Percentiles rank a stretch among this genome's conserved stretches.
Conservation (phyloP, 1,284 basidiomycete species). For the Microbotryomycetes sp. region DNA sequence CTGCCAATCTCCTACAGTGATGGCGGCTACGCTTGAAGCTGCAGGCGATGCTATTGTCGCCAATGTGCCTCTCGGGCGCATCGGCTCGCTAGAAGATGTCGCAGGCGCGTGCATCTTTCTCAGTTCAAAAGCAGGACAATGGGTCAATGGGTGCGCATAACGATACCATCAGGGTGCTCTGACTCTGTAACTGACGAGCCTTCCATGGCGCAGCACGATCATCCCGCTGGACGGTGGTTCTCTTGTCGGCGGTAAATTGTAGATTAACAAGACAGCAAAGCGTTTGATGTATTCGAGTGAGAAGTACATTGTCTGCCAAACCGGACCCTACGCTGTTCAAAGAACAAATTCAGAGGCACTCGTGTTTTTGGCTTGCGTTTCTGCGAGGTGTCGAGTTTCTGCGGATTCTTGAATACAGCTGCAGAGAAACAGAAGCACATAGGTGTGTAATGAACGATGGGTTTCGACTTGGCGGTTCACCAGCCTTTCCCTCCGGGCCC, state of each 20-base stretch:
- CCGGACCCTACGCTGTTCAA: too few relatives aligned
- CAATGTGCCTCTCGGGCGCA: conserved; percentile 50
- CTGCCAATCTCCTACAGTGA: conserved; percentile 50
- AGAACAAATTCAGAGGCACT: too few relatives aligned
- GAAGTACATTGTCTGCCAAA: too few relatives aligned
- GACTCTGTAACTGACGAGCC: background rate
- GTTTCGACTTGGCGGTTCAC: too few relatives aligned
- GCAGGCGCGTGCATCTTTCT: conserved; percentile 58
- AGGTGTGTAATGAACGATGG: too few relatives aligned
- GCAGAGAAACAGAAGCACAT: too few relatives aligned
- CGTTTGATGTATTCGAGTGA: too few relatives aligned
- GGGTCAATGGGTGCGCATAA: conserved; percentile 49
- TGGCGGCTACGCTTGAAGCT: conserved; percentile 52
- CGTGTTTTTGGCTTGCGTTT: too few relatives aligned
- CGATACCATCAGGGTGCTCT: background rate
- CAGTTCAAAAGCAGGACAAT: conserved; percentile 54
- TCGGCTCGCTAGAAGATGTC: conserved; percentile 58
- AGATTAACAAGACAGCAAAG: too few relatives aligned
- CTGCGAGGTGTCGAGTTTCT: too few relatives aligned
- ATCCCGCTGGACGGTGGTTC: conserved; percentile 29
- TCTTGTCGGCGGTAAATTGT: conserved; percentile 25
- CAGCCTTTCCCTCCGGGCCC: too few relatives aligned
- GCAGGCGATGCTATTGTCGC: conserved; percentile 48
- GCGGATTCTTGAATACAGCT: too few relatives aligned
- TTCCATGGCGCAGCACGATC: conserved; percentile 6